Evolutionary conservation across 169 alveolate species (phyloP).

Genomic region (Eimeria brunetti): DNA sequence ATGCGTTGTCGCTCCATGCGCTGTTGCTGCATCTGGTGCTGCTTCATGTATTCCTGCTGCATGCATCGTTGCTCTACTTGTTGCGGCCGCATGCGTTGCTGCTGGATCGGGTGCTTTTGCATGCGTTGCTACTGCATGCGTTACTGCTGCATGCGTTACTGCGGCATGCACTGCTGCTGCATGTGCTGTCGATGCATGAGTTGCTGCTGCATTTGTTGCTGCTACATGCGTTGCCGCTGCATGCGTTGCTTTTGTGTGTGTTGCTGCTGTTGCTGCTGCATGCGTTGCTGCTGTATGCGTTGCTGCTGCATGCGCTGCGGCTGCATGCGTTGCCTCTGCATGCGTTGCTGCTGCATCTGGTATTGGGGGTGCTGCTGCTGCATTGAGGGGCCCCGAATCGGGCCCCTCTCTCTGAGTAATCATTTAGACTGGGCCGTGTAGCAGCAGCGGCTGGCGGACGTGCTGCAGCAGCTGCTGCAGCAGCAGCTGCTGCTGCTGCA

Average conservation of each 20-base stretch:
- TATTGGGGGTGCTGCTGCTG: constrained; percentile 3
- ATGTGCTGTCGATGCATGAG: too few relatives aligned
- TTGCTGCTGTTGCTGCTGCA: neutral
- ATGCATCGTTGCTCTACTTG: too few relatives aligned
- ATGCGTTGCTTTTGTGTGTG: too few relatives aligned
- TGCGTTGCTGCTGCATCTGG: constrained; percentile 2
- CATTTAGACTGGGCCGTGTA: neutral
- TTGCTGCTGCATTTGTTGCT: too few relatives aligned
- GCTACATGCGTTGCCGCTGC: too few relatives aligned
- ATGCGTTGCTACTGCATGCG: too few relatives aligned
- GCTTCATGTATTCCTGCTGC: neutral
- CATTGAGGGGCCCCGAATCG: neutral
- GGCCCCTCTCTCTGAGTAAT: neutral
- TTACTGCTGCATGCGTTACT: too few relatives aligned
- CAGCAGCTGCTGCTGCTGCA: constrained; percentile 11
- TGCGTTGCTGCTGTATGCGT: neutral
- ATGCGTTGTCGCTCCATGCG: neutral
- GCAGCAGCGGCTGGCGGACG: neutral
- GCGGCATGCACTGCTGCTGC: too few relatives aligned
- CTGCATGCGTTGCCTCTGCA: neutral
- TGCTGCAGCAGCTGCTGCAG: constrained; percentile 33
- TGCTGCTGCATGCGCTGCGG: neutral
- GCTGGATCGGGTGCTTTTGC: too few relatives aligned
- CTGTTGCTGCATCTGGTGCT: neutral
- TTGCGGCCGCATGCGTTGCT: too few relatives aligned